Base-by-base conservation (phyloP, 2,329 filamentous ascomycete genomes). In the Penicillium olsonii region DNA sequence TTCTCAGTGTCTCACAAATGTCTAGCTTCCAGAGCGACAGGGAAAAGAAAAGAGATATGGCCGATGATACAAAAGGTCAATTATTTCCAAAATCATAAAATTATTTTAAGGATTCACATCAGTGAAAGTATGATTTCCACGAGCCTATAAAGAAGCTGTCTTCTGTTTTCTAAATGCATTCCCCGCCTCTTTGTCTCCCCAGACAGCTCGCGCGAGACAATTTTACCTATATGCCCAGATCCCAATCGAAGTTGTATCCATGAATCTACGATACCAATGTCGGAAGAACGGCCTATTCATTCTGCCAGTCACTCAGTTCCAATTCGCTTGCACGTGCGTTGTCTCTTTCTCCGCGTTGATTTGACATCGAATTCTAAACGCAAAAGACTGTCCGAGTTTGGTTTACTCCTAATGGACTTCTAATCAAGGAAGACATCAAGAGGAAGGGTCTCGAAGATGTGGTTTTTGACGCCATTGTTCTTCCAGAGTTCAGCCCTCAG, bases 321-420 rank as follows among this genome's bases (percentile, higher is more conserved):
- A 4, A 46, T 40, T 27, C 44, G 44, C 9, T 46, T 46, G 5
- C 44, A 17, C 4, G 44, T 46, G 4, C 1, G 44, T 40, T 40
- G 12, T 4, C 37, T 35, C 22, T 46, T 35, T 3, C 27, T 26
- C n/a, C 11, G 1, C 11, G 9, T 34, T 34, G 4, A 40, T 7
- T 34, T 34, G 4, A 40, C 11, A 40, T 11, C 44, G 4, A 40
- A 4, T 5, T 26, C 37, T 46, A 40, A 46, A 19, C 10, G 26
- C 34, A 40, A 7, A 26, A 46, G 44, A 46, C 44, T 4, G 20
- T 46, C 8, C 37, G 37, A 8, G 5, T 46, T 46, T 46, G n/a
- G 27, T 27, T 46, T 46, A 4, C n/a, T 40, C 15, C 4, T 7
- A 40, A 15, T 20, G 20, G 11, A 6, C 5, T 19, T 10, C 1